A percentile compares a stretch with the other conserved stretches of the same genome.
Conservation (phyloP, 208 protist species). For the Wallacemonas sp. region DNA sequence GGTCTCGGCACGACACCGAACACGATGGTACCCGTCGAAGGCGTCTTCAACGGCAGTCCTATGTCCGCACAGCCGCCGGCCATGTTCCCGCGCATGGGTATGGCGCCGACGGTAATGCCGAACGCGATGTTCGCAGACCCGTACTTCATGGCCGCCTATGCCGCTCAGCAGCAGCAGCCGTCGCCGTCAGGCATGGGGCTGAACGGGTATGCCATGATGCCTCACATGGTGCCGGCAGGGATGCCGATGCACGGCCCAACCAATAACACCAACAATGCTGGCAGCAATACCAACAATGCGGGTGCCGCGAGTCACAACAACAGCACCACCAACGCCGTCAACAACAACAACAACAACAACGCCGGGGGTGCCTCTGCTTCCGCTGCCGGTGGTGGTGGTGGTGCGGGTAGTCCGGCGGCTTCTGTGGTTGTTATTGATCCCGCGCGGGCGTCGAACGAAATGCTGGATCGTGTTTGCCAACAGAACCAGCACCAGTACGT, state of each 20-base stretch:
- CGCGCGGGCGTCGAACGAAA: constrained; percentile 43
- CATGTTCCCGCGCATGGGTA: not conserved
- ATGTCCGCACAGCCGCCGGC: constrained; percentile 4
- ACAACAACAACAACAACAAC: constrained; percentile 37
- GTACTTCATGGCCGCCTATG: constrained; percentile 3
- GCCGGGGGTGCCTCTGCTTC: constrained; percentile 8
- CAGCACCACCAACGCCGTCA: constrained; percentile 11
- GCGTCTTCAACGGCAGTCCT: not conserved
- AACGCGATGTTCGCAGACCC: constrained; percentile 2
- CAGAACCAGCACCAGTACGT: constrained; percentile 36
- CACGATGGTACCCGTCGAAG: not conserved
- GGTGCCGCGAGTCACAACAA: constrained; percentile 11
- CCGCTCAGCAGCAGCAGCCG: not conserved
- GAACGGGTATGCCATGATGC: not conserved
- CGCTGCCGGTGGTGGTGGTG: not conserved
- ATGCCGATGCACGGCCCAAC: not conserved
- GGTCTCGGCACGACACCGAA: not conserved
- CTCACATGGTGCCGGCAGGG: not conserved
- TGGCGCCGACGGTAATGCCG: not conserved
- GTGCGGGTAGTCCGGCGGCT: not conserved
- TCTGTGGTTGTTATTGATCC: constrained; percentile 27
- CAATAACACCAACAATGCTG: constrained; percentile 12
- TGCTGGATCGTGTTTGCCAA: constrained; percentile 54
- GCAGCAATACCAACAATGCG: not conserved
- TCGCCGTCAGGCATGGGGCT: not conserved